Evolutionary conservation across 257 asterid genomes (phyloP), one percentile per base, ranked within the genome.

Genomic region (Henckelia pumila): DNA sequence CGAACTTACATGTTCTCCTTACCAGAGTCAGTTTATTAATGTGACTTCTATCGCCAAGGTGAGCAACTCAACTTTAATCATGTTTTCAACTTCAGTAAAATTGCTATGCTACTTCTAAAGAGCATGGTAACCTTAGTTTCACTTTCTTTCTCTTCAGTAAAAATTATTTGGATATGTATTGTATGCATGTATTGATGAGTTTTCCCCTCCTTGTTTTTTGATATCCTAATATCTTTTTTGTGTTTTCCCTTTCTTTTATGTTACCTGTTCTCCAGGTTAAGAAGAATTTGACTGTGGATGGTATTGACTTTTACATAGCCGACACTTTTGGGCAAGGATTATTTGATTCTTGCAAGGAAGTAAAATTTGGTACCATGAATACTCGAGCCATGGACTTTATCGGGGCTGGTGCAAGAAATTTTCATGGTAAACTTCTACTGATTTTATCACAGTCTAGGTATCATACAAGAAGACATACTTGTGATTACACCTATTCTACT

Each of bases 311-410:
- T 80, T 80, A 76, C 74, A 79, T 94, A 63, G 73, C 88, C 6
- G 96, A 94, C 68, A 10, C 78, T 71, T 91, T 94, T 78, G 99
- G 99, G 5, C 80, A 73, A 76, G 96, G 88, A 61, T 65, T 94
- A 83, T 91, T 61, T 68, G 99, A 94, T 67, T 91, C 99, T 53
- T 94, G 99, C 91, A 94, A 94, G 86, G 97, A 94, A 2, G 98
- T 94, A 17, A 94, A 94, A 75, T 94, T 94, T 67, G 96, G 99
- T 66, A 83, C 98, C 62, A 89, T 89, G 97, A 94, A 94, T 71
- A 86, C 96, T 56, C 94, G 95, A 72, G 98, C 96, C 17, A 91
- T 94, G 52, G 99, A 94, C 65, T 94, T 91, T 76, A 84, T 94
- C 30, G 99, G 99, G 44, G 96, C 93, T 72, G 98, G 99, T 73